Percentiles rank a stretch among this genome's conserved stretches.
Conservation (phyloP, 2,329 filamentous ascomycete genomes). For the Alternaria triticina region DNA sequence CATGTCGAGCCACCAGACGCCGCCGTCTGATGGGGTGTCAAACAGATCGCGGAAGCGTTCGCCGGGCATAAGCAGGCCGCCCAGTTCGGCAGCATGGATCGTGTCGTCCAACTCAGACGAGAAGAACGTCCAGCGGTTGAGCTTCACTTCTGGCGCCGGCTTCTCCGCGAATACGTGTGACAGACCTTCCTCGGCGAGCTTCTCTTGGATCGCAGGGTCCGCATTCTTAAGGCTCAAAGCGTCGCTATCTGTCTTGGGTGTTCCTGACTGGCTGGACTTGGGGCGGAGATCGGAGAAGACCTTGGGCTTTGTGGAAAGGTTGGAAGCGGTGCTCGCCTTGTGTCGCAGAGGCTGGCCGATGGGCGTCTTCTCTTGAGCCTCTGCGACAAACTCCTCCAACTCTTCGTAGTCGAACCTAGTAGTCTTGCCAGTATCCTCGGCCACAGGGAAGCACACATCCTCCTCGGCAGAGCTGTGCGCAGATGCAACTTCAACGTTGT, state of each 20-base stretch:
- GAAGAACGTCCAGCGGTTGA: slow-evolving; percentile 94
- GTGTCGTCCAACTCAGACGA: slow-evolving; percentile 94
- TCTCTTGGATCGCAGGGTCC: slow-evolving; percentile 51
- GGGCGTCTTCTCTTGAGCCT: slow-evolving; percentile 57
- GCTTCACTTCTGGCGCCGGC: slow-evolving; percentile 54
- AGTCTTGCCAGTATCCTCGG: slow-evolving; percentile 73
- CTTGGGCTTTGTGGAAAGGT: slow-evolving; percentile 58
- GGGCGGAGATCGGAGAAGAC: slow-evolving; percentile 69
- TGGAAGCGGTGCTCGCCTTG: slow-evolving; percentile 43
- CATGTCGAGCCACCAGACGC: slow-evolving; percentile 99
- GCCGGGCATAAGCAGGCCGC: slow-evolving; percentile 85
- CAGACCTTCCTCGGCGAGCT: slow-evolving; percentile 49
- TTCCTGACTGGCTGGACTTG: slow-evolving; percentile 42
- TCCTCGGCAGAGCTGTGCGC: slow-evolving; percentile 78
- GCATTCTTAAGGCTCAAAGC: slow-evolving; percentile 35
- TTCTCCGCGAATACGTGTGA: slow-evolving; percentile 45
- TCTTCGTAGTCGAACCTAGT: slow-evolving; percentile 91
- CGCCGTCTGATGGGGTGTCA: slow-evolving; percentile 70
- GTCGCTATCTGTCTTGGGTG: slow-evolving; percentile 47
- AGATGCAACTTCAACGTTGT: slow-evolving; percentile 67
- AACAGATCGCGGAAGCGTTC: slow-evolving; percentile 92
- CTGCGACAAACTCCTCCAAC: slow-evolving; percentile 85
- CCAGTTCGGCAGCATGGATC: slow-evolving; percentile 87
- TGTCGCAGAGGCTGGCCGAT: slow-evolving; percentile 51
- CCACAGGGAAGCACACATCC: slow-evolving; percentile 87